Base-by-base conservation (phyloP, 1,139 yeast species). In the Chernovozyma sophiae-reginae region DNA sequence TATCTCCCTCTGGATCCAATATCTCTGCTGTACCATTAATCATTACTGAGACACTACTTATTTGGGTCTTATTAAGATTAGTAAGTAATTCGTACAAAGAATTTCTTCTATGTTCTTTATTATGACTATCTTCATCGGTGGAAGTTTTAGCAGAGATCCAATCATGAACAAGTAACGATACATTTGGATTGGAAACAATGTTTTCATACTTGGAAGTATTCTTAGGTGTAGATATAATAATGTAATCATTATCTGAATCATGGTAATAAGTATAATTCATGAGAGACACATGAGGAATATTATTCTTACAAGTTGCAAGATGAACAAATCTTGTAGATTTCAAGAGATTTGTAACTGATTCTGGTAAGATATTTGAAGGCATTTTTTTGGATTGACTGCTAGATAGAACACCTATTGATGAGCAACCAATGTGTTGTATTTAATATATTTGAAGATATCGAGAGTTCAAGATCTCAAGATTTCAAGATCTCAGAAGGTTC, bases 121-220 rank as follows among this genome's bases (percentile, higher is more conserved):
- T 25, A 12, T 36, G 37, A 8, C 42, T 40, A 5, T 45, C 39
- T 6, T 47, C 30, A 3, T 52, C 54, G 5, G 45, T 27, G 6
- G 45, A 40, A 10, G 34, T 16, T 38, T 76, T 76, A 3, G 81
- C 77, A 14, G 83, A 72, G 25, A 80, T 77, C 96, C 96, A 86
- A 53, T 89, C 97, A 53, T 89, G 97, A 31, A 89, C 78, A 39
- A 89, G 67, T 34, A 89, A 56, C 0, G 96, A 82, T 8, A 89
- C 96, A 32, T 75, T 70, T 4, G 89, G 87, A 53, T 89, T 89
- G 29, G 66, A 59, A 11, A 57, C 47, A 41, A 89, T 74, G 56
- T 89, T 86, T 28, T 72, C 59, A 56, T 72, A 85, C 58, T 87
- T 89, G 39, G 79, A 78, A 4, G 96, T 85, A 38, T 73, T 61